Base-by-base conservation (phyloP, 2,329 filamentous ascomycete genomes). In the Diaporthe destruens region DNA sequence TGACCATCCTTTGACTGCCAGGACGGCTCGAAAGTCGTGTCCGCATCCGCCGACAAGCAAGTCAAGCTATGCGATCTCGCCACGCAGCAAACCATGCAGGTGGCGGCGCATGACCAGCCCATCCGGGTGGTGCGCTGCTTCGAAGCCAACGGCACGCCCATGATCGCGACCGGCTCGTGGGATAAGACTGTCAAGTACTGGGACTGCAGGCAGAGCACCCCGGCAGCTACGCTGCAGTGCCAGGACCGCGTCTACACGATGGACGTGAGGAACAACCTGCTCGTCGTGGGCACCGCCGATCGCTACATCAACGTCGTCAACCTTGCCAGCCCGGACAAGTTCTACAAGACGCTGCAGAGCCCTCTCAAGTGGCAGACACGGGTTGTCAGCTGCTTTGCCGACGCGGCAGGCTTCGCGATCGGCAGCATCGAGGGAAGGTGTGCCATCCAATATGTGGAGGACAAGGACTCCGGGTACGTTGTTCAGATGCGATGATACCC, bases 321-420 rank as follows among this genome's bases (percentile, higher is more conserved):
- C 83, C 89, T 99, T 71, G 92, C 93, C 80, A 92, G 97, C 74
- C 96, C 96, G 5, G 61, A 69, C 25, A 94, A 94, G 78, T 94
- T 98, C 83, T 98, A 97, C 89, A 99, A 99, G 88, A 96, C 94
- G 12, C 89, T 98, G 66, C 94, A 98, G 84, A 98, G 94, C 80
- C 96, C 96, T 3, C 88, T 99, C 56, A 99, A 99, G 85, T 99
- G 95, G 94, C 96, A 99, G 87, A 99, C 96, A 1, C 88, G 96
- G 72, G 94, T 97, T 16, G 94, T 98, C 67, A 96, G 93, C 85
- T 98, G 96, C 86, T 99, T 99, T 82, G 91, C 92, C 18, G 96
- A 99, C 81, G 93, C 94, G 8, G 91, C 91, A 0, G 96, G 96
- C 7, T 99, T 97, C 80, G 96, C 96, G 0, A 94, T 99, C 66